Evolutionary conservation across 306 rosid species (phyloP).

Genomic region (Sphenostylis stenocarpa): DNA sequence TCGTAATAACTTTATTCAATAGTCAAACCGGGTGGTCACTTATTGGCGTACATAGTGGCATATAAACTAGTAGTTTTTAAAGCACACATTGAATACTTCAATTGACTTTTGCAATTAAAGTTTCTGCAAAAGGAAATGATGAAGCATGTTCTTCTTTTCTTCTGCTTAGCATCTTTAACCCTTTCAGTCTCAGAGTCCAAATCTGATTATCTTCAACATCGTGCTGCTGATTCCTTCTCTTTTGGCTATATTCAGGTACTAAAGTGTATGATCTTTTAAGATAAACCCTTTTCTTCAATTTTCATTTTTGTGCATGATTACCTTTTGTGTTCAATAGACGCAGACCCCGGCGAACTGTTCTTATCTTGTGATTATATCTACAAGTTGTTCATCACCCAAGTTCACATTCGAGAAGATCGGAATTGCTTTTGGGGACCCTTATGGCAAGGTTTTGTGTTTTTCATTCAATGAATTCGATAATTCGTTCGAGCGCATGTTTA

Average conservation of each 20-base stretch:
- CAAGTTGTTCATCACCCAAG: slow-evolving; percentile 69
- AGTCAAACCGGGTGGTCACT: no score
- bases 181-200: slow-evolving; percentile 45
- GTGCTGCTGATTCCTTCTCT: slow-evolving; percentile 45
- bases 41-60: not conserved
- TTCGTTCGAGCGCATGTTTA: not conserved
- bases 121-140: not conserved
- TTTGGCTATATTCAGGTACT: slow-evolving; percentile 50
- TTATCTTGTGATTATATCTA: slow-evolving; percentile 54
- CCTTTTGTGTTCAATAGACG: not conserved
- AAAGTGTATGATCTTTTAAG: not conserved
- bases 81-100: not conserved
- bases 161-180: slow-evolving; percentile 34
- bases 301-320: not conserved
- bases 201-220: slow-evolving; percentile 39
- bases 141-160: slow-evolving; percentile 27
- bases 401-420: slow-evolving; percentile 67
- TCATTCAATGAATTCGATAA: not conserved
- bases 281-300: not conserved
- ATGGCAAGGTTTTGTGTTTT: slow-evolving; percentile 57
- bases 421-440: slow-evolving; percentile 75
- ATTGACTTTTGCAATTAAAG: not conserved
- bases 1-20: no score
- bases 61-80: no score
- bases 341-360: slow-evolving; percentile 55